Evolutionary conservation across 208 protist genomes (phyloP), one percentile per base, ranked within the genome.

Genomic region (Acanthamoeba royreba): DNA sequence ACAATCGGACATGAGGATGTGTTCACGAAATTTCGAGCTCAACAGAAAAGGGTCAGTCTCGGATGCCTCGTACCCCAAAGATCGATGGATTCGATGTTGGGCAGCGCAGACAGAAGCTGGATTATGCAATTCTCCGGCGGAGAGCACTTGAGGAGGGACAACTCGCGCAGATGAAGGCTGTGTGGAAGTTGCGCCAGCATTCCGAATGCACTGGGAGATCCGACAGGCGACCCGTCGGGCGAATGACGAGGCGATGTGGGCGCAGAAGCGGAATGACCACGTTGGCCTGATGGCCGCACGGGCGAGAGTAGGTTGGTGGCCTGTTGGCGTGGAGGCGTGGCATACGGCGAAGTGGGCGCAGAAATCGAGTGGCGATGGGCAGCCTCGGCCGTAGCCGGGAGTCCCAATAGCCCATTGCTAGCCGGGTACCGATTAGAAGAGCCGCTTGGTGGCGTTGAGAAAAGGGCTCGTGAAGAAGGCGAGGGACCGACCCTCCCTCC

Each of bases 61-160:
- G 11, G n/a, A n/a, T n/a, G n/a, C n/a, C 74, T 8, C 74, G 15
- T 85, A 85, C 74, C 81, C 81, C 81, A 88, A 19, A 88, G 52
- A 31, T 88, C 81, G 81, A 88, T 42, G 4, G 81, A 55, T 38
- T 88, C 49, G 45, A 88, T 31, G 52, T 88, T 88, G 45, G 81
- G 81, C 81, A 88, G 45, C 19, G 81, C 81, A 8, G 52, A 35
- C 35, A 88, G 35, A 4, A 88, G 52, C 52, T 88, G 81, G 3
- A 63, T n/a, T n/a, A 88, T 45, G 52, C 81, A 66, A 19, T 55
- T 28, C 79, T 88, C 81, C 22, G 81, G 81, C 46, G 81, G 81
- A 47, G 81, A 42, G 81, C 81, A 88, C 81, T 88, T 88, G 46
- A 66, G 81, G 25, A 88, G 35, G 7, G 81, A 88, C 33, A 88